Evolutionary conservation across 1,139 yeast genomes (phyloP).

Genomic region (Kurtzmaniella quercitrusa): DNA sequence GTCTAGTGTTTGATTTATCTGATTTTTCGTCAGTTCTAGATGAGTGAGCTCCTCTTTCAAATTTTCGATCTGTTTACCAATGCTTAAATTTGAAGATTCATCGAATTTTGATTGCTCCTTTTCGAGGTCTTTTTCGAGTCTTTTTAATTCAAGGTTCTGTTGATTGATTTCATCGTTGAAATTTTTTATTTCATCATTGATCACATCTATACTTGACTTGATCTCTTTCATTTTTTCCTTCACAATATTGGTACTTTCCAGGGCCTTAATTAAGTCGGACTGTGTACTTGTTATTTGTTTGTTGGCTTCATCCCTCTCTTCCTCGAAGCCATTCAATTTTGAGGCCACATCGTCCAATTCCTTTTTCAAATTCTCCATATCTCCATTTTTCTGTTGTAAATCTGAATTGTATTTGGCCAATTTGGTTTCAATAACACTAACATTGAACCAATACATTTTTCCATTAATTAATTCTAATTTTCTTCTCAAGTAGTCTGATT

Average conservation of each 20-base stretch:
- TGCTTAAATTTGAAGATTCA: conserved; percentile 31
- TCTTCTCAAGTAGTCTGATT: conserved; percentile 39
- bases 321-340: conserved; percentile 16
- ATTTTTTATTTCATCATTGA: conserved; percentile 16
- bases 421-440: conserved; percentile 31
- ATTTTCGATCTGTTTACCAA: conserved; percentile 12
- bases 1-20: conserved; percentile 6
- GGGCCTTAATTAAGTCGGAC: conserved; percentile 8
- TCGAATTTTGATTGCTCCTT: conserved; percentile 34
- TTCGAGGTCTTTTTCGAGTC: conserved; percentile 15
- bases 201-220: conserved; percentile 9
- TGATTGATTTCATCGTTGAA: conserved; percentile 23
- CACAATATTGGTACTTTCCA: conserved; percentile 9
- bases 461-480: conserved; percentile 50
- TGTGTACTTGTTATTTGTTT: conserved; percentile 15
- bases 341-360: conserved; percentile 17
- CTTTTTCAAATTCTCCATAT: conserved; percentile 7
- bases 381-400: conserved; percentile 9
- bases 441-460: conserved; percentile 63
- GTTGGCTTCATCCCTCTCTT: conserved; percentile 16
- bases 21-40: conserved; percentile 5
- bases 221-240: conserved; percentile 9
- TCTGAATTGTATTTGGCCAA: conserved; percentile 14
- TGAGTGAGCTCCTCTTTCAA: conserved; percentile 10
- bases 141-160: conserved; percentile 23